phyloP scores from a whole-genome alignment of 805 yeast species.

The Saturnispora galanensis region DNA sequence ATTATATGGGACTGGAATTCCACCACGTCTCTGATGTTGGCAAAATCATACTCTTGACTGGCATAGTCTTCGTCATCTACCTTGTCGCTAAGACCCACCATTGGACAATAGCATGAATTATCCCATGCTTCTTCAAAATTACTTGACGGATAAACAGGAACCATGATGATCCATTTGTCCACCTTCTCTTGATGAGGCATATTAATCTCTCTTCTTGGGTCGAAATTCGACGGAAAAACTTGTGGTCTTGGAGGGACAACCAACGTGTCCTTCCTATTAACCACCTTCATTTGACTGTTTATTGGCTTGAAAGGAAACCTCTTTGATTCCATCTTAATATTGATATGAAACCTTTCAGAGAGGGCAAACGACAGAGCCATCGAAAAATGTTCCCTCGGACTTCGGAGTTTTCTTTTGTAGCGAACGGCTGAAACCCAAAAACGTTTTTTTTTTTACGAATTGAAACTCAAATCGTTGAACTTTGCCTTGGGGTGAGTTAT shows the following conservation, averaged over 20 bases:
- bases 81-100: constrained; percentile 25
- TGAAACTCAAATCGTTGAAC: no score
- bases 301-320: constrained; percentile 4
- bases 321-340: not conserved
- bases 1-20: constrained; percentile 46
- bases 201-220: constrained; percentile 52
- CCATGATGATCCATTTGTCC: constrained; percentile 46
- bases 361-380: no score
- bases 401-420: no score
- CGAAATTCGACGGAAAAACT: constrained; percentile 38
- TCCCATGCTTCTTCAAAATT: constrained; percentile 21
- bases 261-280: not conserved
- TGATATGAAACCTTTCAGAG: no score
- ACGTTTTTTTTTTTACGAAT: no score
- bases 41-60: constrained; percentile 17
- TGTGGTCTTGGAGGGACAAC: not conserved
- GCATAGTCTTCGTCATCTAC: constrained; percentile 13
- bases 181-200: constrained; percentile 65
- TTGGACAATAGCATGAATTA: constrained; percentile 43
- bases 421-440: no score
- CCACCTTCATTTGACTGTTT: not conserved
- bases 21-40: constrained; percentile 36
- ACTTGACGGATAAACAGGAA: constrained; percentile 36
- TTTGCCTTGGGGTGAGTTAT: no score
- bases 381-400: no score